These are phyloP conservation scores for Leersia perrieri DNA, from an alignment of 176 grass and related monocot genomes.

Conservation along the genomic window DNA sequence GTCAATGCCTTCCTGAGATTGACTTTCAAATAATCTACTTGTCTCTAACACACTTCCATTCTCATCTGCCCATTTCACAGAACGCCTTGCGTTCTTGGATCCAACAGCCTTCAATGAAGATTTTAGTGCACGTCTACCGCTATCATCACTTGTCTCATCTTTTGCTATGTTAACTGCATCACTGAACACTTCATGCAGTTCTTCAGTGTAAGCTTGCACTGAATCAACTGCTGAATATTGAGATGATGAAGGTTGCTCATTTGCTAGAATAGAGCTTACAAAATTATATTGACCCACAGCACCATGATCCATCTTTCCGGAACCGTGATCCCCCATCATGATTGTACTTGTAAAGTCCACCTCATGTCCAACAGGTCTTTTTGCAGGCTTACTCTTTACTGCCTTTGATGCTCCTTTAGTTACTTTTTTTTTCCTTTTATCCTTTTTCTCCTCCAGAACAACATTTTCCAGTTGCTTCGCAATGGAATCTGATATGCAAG, in stretches of 20 bases:
- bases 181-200: conserved; percentile 26
- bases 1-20: conserved; percentile 33
- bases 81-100: conserved; percentile 45
- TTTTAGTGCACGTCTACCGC: conserved; percentile 43
- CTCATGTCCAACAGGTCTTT: conserved; percentile 6
- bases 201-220: conserved; percentile 12
- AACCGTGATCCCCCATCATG: conserved; percentile 41
- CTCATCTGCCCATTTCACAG: conserved; percentile 79
- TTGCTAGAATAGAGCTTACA: neutral
- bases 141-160: conserved; percentile 24
- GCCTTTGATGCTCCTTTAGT: conserved; percentile 41
- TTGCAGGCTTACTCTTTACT: conserved; percentile 44
- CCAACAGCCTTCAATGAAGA: conserved; percentile 61
- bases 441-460: conserved; percentile 48
- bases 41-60: conserved; percentile 33
- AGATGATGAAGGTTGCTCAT: conserved; percentile 23
- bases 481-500: conserved; percentile 75
- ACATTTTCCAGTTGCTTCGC: conserved; percentile 61
- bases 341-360: conserved; percentile 42
- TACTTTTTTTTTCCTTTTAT: conserved; percentile 45
- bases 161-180: conserved; percentile 35
- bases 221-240: conserved; percentile 16
- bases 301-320: conserved; percentile 20
- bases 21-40: conserved; percentile 34
- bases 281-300: conserved; percentile 32